These are phyloP conservation scores for Saturnispora galanensis DNA, from an alignment of 805 yeast species.

Conservation along the genomic window DNA sequence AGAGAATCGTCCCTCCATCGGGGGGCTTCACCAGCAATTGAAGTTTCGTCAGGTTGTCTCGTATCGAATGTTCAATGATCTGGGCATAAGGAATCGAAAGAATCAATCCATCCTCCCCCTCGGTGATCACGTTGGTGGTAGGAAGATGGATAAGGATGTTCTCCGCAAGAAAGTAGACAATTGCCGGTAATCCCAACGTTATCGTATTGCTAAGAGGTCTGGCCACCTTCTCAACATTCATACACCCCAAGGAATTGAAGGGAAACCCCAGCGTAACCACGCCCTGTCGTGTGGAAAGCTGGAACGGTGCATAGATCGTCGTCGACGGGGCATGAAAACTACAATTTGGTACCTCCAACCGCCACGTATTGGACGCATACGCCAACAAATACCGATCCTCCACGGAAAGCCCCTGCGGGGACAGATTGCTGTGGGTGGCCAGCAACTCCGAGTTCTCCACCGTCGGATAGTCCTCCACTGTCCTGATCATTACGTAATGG, in stretches of 20 bases:
- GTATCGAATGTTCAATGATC: conserved; percentile 15
- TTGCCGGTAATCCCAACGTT: conserved; percentile 12
- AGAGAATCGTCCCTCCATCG: neutral
- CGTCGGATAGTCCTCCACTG: conserved; percentile 20
- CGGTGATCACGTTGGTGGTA: neutral
- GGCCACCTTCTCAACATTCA: neutral
- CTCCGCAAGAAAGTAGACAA: conserved; percentile 21
- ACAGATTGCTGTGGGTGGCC: conserved; percentile 16
- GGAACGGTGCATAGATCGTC: conserved; percentile 7
- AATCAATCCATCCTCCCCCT: conserved; percentile 7
- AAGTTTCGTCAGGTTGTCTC: conserved; percentile 12
- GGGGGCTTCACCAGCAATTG: conserved; percentile 1
- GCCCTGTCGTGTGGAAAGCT: neutral
- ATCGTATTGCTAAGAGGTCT: conserved; percentile 5
- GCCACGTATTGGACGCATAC: conserved; percentile 20
- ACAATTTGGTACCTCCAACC: conserved; percentile 9
- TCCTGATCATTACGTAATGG: conserved; percentile 6
- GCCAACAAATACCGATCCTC: conserved; percentile 12
- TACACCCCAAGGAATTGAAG: neutral
- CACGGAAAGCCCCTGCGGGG: conserved; percentile 19
- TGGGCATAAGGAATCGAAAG: conserved; percentile 19
- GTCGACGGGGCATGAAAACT: conserved; percentile 5
- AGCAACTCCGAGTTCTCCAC: conserved; percentile 23
- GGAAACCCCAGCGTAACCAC: conserved; percentile 3
- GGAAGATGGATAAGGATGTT: conserved; percentile 16